Percentiles rank a stretch among this genome's conserved stretches.
phyloP scores from a whole-genome alignment of 139 green algal species.

The Chlamydomonas asymmetrica region DNA sequence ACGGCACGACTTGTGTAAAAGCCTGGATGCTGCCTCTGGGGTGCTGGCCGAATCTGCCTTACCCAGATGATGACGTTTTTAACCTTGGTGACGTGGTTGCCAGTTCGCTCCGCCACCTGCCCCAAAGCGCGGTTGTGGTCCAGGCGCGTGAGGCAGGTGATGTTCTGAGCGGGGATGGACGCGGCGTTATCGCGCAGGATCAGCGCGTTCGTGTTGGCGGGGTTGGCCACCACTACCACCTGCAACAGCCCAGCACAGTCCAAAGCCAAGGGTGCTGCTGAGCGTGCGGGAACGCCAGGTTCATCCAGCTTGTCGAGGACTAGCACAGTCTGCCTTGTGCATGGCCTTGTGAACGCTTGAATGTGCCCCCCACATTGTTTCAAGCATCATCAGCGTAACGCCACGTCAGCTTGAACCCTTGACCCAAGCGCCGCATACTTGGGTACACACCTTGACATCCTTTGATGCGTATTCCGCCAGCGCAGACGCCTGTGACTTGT shows the following conservation, averaged over 20 bases:
- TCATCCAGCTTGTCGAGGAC: too few relatives aligned
- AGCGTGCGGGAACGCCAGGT: too few relatives aligned
- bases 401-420: too few relatives aligned
- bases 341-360: too few relatives aligned
- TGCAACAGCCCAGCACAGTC: slow-evolving; percentile 34
- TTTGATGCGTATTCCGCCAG: slow-evolving; percentile 74
- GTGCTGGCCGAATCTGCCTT: too few relatives aligned
- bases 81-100: slow-evolving; percentile 71
- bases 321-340: too few relatives aligned
- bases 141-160: slow-evolving; percentile 90
- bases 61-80: slow-evolving; percentile 97
- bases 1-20: too few relatives aligned
- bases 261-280: neutral
- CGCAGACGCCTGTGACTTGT: slow-evolving; percentile 80
- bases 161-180: slow-evolving; percentile 85
- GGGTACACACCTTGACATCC: slow-evolving; percentile 66
- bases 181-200: slow-evolving; percentile 86
- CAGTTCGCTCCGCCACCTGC: slow-evolving; percentile 73
- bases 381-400: neutral
- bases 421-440: too few relatives aligned
- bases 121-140: slow-evolving; percentile 96
- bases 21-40: too few relatives aligned
- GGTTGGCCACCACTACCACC: slow-evolving; percentile 96
- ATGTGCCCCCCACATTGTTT: too few relatives aligned
- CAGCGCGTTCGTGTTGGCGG: slow-evolving; percentile 93